Evolutionary conservation across 257 asterid genomes (phyloP).

Genomic region (Henckelia pumila): DNA sequence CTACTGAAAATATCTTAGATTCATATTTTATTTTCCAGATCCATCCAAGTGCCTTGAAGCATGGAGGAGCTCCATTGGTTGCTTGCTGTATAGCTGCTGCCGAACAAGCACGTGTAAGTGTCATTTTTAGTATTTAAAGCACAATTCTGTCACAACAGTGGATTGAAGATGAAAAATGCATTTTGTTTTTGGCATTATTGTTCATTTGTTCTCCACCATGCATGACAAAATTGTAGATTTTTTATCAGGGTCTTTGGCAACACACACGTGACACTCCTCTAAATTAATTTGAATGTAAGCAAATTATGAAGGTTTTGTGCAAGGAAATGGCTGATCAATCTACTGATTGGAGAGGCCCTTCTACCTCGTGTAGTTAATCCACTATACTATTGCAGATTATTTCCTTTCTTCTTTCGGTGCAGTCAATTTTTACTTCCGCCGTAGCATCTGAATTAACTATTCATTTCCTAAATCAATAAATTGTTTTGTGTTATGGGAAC

Average conservation of each 20-base stretch:
- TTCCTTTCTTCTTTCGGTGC: not conserved
- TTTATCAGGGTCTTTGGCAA: not conserved
- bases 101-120: constrained; percentile 82
- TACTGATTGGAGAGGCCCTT: not conserved
- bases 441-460: constrained; percentile 4
- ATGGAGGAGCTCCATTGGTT: constrained; percentile 80
- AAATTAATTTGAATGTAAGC: not conserved
- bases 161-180: constrained; percentile 13
- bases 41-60: constrained; percentile 91
- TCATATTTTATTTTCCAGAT: constrained; percentile 46
- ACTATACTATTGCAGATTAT: constrained; percentile 7
- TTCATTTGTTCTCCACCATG: not conserved
- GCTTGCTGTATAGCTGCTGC: constrained; percentile 90
- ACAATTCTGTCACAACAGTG: constrained; percentile 6
- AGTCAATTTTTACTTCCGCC: not conserved
- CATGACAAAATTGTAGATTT: not conserved
- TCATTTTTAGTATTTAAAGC: constrained; percentile 17
- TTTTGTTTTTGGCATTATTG: not conserved
- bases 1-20: not conserved
- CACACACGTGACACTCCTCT: not conserved
- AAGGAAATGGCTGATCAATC: not conserved
- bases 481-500: constrained; percentile 7
- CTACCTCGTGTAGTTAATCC: constrained; percentile 5
- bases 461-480: constrained; percentile 7
- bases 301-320: not conserved